A percentile compares a stretch with the other conserved stretches of the same genome.
These are phyloP conservation scores for Pythium pectinolyticum DNA, from an alignment of 352 stramenopile genomes.

Conservation along the genomic window DNA sequence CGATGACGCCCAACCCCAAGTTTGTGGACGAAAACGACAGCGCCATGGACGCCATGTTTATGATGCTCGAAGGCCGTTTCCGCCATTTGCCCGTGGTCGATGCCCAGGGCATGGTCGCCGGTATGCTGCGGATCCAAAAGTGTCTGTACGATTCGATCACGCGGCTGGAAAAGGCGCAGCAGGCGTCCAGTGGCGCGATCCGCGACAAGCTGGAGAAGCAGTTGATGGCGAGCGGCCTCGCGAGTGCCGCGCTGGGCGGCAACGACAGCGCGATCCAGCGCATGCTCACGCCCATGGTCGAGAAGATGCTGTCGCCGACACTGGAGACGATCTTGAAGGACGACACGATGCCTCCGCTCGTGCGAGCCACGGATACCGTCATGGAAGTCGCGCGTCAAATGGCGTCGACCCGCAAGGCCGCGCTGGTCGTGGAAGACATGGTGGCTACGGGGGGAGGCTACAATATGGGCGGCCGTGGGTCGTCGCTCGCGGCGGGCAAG, in stretches of 20 bases:
- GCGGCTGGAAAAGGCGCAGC: slow-evolving; percentile 92
- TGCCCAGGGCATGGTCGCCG: slow-evolving; percentile 88
- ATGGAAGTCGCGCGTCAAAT: slow-evolving; percentile 88
- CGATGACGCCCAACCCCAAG: slow-evolving; percentile 86
- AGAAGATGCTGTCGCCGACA: slow-evolving; percentile 84
- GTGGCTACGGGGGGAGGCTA: too few species aligned
- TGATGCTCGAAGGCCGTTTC: slow-evolving; percentile 92
- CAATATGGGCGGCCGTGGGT: slow-evolving; percentile 15
- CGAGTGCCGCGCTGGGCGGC: slow-evolving; percentile 46
- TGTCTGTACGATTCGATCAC: slow-evolving; percentile 98
- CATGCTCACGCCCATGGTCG: slow-evolving; percentile 78
- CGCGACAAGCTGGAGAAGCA: slow-evolving; percentile 80
- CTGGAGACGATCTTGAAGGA: slow-evolving; percentile 82
- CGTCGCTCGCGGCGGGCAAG: slow-evolving; percentile 55
- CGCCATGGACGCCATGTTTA: slow-evolving; percentile 90
- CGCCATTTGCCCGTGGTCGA: slow-evolving; percentile 96
- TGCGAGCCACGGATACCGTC: slow-evolving; percentile 74
- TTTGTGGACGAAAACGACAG: slow-evolving; percentile 89
- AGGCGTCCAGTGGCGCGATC: slow-evolving; percentile 68
- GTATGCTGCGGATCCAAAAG: slow-evolving; percentile 98
- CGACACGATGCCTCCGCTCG: slow-evolving; percentile 73
- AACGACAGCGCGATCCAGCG: slow-evolving; percentile 71
- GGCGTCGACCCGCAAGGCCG: slow-evolving; percentile 78
- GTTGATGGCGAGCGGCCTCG: slow-evolving; percentile 54
- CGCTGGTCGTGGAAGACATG: slow-evolving; percentile 74